Conservation (phyloP, 73 alveolate genomes). For the Tetrahymena elliotti region DNA sequence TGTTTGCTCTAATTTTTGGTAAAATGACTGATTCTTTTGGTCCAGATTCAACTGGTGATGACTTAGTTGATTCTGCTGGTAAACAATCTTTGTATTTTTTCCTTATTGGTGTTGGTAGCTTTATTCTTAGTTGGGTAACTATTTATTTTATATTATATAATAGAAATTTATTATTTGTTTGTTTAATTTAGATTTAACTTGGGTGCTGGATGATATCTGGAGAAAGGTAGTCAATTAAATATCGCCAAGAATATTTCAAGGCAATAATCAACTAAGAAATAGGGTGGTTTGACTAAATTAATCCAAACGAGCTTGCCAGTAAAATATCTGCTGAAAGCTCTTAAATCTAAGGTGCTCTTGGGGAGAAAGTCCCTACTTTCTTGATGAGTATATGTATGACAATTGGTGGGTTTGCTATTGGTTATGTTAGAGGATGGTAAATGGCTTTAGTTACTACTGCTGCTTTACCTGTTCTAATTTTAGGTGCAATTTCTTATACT, state of each 20-base stretch:
- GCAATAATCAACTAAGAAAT: constrained; percentile 51
- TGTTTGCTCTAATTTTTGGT: constrained; percentile 55
- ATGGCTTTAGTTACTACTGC: constrained; percentile 53
- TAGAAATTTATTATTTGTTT: not conserved
- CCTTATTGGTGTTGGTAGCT: constrained; percentile 7
- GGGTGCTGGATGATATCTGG: constrained; percentile 18
- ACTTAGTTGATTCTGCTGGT: constrained; percentile 1
- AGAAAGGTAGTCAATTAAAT: constrained; percentile 23
- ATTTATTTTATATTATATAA: not conserved
- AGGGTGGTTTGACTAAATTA: constrained; percentile 56
- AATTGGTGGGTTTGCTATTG: constrained; percentile 50
- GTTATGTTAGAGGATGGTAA: constrained; percentile 61
- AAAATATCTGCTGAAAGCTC: constrained; percentile 47
- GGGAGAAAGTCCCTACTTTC: constrained; percentile 58
- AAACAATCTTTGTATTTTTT: constrained; percentile 9
- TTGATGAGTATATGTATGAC: constrained; percentile 44
- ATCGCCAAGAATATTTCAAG: constrained; percentile 39
- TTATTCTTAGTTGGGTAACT: not conserved
- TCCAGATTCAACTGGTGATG: constrained; percentile 27
- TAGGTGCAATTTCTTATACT: constrained; percentile 21
- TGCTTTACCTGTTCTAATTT: constrained; percentile 39
- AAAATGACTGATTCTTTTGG: constrained; percentile 57
- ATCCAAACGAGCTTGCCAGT: constrained; percentile 53
- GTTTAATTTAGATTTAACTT: not conserved
- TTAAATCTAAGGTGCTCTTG: constrained; percentile 58